Evolutionary conservation across 73 alveolate genomes (phyloP), one percentile per base, ranked within the genome.

Genomic region (Paramecium pentaurelia): DNA sequence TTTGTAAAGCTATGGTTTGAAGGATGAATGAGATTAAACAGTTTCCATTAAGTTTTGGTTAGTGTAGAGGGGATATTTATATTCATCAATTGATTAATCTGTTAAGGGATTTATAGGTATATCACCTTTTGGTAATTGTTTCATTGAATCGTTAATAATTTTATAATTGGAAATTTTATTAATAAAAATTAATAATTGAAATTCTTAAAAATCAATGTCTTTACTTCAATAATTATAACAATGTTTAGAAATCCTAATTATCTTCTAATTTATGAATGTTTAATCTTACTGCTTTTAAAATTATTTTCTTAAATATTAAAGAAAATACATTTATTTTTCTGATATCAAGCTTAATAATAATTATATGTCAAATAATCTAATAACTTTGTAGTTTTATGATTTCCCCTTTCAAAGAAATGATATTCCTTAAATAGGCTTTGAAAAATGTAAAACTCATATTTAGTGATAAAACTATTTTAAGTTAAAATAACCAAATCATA

Each of bases 101-200:
- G 88, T 75, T 11, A 75, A 9, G 14, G 88, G 88, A 32, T 34
- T 22, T 9, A 75, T 40, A n/a, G 88, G 70, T 3, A 37, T 12
- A 75, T 75, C 88, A 11, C 88, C 88, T 68, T 68, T 68, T 8
- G 84, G 84, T 68, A 54, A 54, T 54, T 18, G 14, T 8, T 54
- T 54, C 70, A 54, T 54, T 54, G 68, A 51, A 51, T 51, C 68
- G 70, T 54, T 54, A 54, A 54, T 54, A n/a, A 18, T 54, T 54
- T 54, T 18, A 18, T 54, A 54, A n/a, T 54, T 18, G 70, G 32
- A 54, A 54, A 54, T 54, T 54, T 54, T 54, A 54, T 18, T 54
- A 18, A 54, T 51, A 51, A 51, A 51, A 51, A 51, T 38, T 8
- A 38, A 7, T 6, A 14, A 10, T 47, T 0, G 9, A 7, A 47